Base-by-base conservation (phyloP, 169 alveolate species). In the Eimeria sp. region DNA sequence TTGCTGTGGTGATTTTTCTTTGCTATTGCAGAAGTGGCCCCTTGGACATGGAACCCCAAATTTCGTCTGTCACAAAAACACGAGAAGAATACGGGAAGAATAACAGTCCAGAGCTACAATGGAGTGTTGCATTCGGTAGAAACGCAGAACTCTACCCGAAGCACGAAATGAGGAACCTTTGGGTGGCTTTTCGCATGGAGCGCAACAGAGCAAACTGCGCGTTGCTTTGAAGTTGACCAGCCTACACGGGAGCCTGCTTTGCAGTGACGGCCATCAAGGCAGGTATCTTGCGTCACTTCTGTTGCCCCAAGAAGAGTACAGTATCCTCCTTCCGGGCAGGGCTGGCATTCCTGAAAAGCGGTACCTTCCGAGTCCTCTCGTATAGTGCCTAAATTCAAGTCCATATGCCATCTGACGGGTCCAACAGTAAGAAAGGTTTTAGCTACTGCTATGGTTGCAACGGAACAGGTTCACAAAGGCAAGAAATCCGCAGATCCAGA, bases 241-340 rank as follows among this genome's bases (percentile, higher is more conserved):
- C 65, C n/a, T 45, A 86, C 93, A 22, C 93, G 93, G n/a, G 93
- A 86, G 82, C 93, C 82, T 61, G 34, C 65, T 40, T 58, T 63
- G 82, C 93, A 86, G 93, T 86, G 61, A n/a, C 93, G 93, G 51
- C 93, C 93, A 49, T 86, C 93, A 34, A 86, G 82, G 16, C 93
- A 86, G 18, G 49, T 22, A 43, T 61, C 20, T 11, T 40, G 51
- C 3, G 76, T 86, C 76, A 86, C 93, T 14, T 51, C 45, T 61
- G 82, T 61, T 86, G 93, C 93, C 61, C 93, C 93, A n/a, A 63
- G 76, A 34, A 40, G 63, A 10, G 63, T 27, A 63, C 93, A 86
- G 61, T 40, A 57, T 40, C 34, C 49, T 25, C 93, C 93, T 40
- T 86, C 80, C 4, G 93, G 93, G 80, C 93, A 86, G 13, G 93